These are phyloP conservation scores for Thalassiosira livingstoniorum DNA, from an alignment of 352 stramenopile species.

Conservation along the genomic window DNA sequence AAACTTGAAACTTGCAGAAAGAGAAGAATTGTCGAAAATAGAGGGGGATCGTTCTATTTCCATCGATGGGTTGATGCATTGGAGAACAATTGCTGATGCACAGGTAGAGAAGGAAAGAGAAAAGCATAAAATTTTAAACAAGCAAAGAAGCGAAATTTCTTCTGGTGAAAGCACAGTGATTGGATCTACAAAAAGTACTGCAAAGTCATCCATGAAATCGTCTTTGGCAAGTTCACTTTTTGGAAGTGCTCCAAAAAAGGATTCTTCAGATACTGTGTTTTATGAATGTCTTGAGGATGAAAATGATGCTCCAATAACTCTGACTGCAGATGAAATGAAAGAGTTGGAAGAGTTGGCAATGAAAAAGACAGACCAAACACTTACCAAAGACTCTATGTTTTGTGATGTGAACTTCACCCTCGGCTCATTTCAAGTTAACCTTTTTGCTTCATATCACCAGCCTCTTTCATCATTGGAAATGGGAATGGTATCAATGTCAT, in stretches of 20 bases:
- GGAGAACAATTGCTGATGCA: slow-evolving; percentile 83
- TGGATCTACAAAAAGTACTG: background rate
- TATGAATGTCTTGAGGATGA: slow-evolving; percentile 48
- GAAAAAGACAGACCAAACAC: slow-evolving; percentile 58
- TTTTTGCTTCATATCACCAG: slow-evolving; percentile 63
- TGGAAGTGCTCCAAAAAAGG: background rate
- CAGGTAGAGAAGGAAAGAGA: slow-evolving; percentile 75
- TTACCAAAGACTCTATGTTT: slow-evolving; percentile 81
- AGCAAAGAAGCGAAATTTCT: background rate
- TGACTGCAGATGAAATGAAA: slow-evolving; percentile 81
- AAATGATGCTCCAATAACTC: slow-evolving; percentile 69
- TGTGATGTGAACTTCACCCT: slow-evolving; percentile 83
- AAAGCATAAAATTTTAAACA: slow-evolving; percentile 51
- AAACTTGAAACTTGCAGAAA: slow-evolving; percentile 61
- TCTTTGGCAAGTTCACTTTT: slow-evolving; percentile 2
- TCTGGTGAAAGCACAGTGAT: no score
- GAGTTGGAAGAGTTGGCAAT: slow-evolving; percentile 79
- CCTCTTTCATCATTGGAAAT: slow-evolving; percentile 82
- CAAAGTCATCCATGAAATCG: background rate
- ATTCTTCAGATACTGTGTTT: slow-evolving; percentile 3
- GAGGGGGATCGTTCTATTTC: slow-evolving; percentile 81
- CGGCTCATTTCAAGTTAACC: slow-evolving; percentile 79
- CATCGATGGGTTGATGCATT: slow-evolving; percentile 82
- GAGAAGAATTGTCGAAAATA: slow-evolving; percentile 65
- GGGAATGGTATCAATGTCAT: slow-evolving; percentile 77